Conservation (phyloP, 2,329 filamentous ascomycete species). For the Drechmeria coniospora region DNA sequence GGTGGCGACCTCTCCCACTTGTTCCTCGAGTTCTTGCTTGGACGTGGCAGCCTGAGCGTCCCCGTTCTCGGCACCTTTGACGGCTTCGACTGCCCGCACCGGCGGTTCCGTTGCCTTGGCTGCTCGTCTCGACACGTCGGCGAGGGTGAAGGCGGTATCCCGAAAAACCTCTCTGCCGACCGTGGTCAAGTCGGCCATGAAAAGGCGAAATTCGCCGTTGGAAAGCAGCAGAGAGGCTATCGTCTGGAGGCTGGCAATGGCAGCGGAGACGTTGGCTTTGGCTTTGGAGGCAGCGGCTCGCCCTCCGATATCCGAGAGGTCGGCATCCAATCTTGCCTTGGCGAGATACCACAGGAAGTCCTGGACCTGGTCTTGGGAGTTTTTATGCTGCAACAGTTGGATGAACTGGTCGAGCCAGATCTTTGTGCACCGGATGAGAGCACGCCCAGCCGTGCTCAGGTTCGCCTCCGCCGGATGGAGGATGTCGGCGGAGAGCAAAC, state of each 20-base stretch:
- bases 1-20: constrained; percentile 37
- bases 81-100: constrained; percentile 49
- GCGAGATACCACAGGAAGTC: constrained; percentile 78
- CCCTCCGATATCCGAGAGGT: constrained; percentile 14
- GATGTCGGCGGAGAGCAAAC: constrained; percentile 60
- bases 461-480: constrained; percentile 55
- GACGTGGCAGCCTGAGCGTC: constrained; percentile 25
- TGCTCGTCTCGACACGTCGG: constrained; percentile 57
- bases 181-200: constrained; percentile 64
- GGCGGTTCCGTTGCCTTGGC: constrained; percentile 61
- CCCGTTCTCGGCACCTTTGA: constrained; percentile 21
- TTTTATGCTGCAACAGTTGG: constrained; percentile 70
- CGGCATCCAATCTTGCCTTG: constrained; percentile 46
- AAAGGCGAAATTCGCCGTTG: constrained; percentile 79
- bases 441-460: constrained; percentile 62
- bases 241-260: constrained; percentile 69
- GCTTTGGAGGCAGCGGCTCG: constrained; percentile 14
- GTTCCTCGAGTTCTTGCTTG: constrained; percentile 46
- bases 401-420: constrained; percentile 68
- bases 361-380: constrained; percentile 70
- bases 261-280: constrained; percentile 18
- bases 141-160: constrained; percentile 69
- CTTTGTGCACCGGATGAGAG: constrained; percentile 55
- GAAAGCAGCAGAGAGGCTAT: constrained; percentile 73
- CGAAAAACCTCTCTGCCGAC: constrained; percentile 74